Base-by-base conservation (phyloP, 306 rosid species). In the Glycine tomentella region DNA sequence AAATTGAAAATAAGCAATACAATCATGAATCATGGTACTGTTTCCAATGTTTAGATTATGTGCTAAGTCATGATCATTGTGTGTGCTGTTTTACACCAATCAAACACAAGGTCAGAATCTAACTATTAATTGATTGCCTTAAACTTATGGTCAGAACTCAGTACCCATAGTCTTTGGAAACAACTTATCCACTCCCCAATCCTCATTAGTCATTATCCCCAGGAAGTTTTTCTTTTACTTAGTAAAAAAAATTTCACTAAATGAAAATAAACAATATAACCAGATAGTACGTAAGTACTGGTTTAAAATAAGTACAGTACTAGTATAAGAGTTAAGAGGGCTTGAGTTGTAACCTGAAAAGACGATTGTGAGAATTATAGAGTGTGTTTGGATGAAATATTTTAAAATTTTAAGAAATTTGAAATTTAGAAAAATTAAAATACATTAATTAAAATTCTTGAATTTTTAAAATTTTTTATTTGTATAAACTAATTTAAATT, bases 111-210 rank as follows among this genome's bases (percentile, higher is more conserved):
- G 80, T 72, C 69, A 73, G 33, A 65, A 40, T 25, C 55, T 40
- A 13, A n/a, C 48, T 59, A 25, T 0, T 25, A 14, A 56, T 57
- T 59, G 45, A 33, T 50, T 58, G 78, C 72, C 55, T 44, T 33
- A 49, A 10, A 70, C 58, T 59, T 64, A 61, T 80, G 49, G 63
- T 12, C 55, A 59, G 56, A 40, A 62, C 20, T 55, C 78, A 59
- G 53, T 49, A 61, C 36, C 65, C 74, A 11, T 49, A 34, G 64
- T 38, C 16, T 8, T 61, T 72, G 56, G 72, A 51, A 63, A n/a
- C 66, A 34, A 46, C 55, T 80, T 72, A 80, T 72, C 74, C 74
- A 62, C 11, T 71, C 11, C 8, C 52, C 57, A 38, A 14, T 71
- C 8, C 34, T 64, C 36, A 42, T 38, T 38, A 38, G 6, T 5